Evolutionary conservation across 192 early-diverging fungal genomes (phyloP), one percentile per base, ranked within the genome.

Genomic region (Chytriomyces sp.): DNA sequence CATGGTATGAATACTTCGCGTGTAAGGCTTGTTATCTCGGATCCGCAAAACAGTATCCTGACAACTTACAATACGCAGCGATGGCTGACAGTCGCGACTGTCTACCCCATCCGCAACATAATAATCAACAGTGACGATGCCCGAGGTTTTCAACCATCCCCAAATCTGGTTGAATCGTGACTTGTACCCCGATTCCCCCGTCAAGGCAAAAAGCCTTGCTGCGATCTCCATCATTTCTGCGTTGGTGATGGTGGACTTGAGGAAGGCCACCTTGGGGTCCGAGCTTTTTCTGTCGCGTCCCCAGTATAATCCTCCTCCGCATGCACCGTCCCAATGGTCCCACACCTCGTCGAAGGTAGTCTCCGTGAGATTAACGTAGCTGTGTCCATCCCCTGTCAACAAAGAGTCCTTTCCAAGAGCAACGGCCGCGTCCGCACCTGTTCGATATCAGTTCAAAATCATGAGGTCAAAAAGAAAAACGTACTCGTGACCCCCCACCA

Each of bases 1-100:
- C 28, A 22, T 75, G 74, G 74, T 75, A 75, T 22, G 44, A 49
- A 22, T 49, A n/a, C n/a, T n/a, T n/a, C n/a, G n/a, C n/a, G n/a
- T n/a, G n/a, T n/a, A n/a, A 49, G 22, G 22, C 44, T 49, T 49
- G 17, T 22, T 49, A n/a, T 14, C 22, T 49, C 17, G 44, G 44
- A 1, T 2, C 44, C 44, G 44, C 44, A n/a, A n/a, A n/a, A n/a
- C n/a, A n/a, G n/a, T n/a, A n/a, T n/a, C n/a, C n/a, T n/a, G n/a
- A n/a, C n/a, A n/a, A n/a, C n/a, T n/a, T n/a, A n/a, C n/a, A n/a
- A n/a, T n/a, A n/a, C n/a, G n/a, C n/a, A n/a, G n/a, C n/a, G n/a
- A n/a, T n/a, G n/a, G n/a, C n/a, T n/a, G n/a, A 49, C 44, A 49
- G 1, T 2, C 22, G 44, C 44, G 44, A 1, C 14, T 22, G 22